These are phyloP conservation scores for Colletotrichum liaoningense DNA, from an alignment of 2,329 filamentous ascomycete species.

Conservation along the genomic window DNA sequence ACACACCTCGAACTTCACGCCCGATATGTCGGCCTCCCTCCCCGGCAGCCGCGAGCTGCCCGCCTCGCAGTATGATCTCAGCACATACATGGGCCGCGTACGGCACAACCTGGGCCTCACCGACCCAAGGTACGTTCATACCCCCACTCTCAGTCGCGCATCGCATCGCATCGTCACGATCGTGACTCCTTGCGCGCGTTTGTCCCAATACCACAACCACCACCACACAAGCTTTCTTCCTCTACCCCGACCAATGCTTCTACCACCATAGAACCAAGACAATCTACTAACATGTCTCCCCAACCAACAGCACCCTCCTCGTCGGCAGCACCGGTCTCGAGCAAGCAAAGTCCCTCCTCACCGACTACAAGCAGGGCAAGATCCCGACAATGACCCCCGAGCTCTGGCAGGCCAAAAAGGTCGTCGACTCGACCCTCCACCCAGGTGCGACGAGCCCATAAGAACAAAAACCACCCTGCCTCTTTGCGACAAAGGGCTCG, in stretches of 20 bases:
- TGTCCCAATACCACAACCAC: not conserved
- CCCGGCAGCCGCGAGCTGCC: slow-evolving; percentile 84
- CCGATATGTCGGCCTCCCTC: slow-evolving; percentile 72
- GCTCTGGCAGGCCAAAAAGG: slow-evolving; percentile 95
- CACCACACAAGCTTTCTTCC: not conserved
- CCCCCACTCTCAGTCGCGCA: not conserved
- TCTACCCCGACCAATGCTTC: not conserved
- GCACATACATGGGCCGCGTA: slow-evolving; percentile 95
- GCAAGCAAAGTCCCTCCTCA: slow-evolving; percentile 83
- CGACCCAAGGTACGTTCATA: slow-evolving; percentile 86
- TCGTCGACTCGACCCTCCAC: slow-evolving; percentile 95
- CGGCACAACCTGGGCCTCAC: slow-evolving; percentile 89
- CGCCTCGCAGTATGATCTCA: slow-evolving; percentile 90
- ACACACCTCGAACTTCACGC: not conserved
- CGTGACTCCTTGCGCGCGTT: not conserved
- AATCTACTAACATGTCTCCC: slow-evolving; percentile 6
- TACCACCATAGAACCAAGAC: not conserved
- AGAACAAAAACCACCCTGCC: not conserved
- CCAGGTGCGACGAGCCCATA: slow-evolving; percentile 73
- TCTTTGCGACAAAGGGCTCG: not conserved
- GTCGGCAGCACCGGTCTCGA: slow-evolving; percentile 83
- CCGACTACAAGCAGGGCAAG: slow-evolving; percentile 88
- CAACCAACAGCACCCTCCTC: slow-evolving; percentile 78
- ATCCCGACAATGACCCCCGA: slow-evolving; percentile 86
- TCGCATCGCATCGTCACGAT: not conserved